Conservation (phyloP, 208 protist species). For the Phytomonas sp. region DNA sequence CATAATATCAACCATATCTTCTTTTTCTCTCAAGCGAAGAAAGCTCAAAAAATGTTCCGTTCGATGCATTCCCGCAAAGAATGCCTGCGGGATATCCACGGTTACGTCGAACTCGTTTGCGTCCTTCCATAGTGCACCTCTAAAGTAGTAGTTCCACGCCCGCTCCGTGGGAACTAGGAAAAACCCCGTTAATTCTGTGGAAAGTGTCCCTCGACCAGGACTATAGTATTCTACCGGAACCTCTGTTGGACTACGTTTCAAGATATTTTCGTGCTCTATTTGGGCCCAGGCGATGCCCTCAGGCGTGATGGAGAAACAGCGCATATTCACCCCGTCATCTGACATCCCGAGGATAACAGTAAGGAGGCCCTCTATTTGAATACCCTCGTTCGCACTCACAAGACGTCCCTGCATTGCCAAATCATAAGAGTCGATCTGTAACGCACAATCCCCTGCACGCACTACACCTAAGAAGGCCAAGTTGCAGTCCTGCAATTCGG, state of each 20-base stretch:
- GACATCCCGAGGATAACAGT: conserved; percentile 42
- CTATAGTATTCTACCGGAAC: conserved; percentile 37
- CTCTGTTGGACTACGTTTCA: conserved; percentile 49
- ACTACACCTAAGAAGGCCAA: conserved; percentile 71
- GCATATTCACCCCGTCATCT: conserved; percentile 57
- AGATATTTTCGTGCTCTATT: conserved; percentile 30
- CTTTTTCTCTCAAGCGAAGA: conserved; percentile 42
- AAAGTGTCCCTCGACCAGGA: conserved; percentile 53
- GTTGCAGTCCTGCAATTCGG: conserved; percentile 56
- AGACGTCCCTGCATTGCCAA: conserved; percentile 71
- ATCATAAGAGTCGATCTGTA: conserved; percentile 64
- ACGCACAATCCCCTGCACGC: conserved; percentile 59
- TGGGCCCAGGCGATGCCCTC: conserved; percentile 76
- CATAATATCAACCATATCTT: conserved; percentile 45
- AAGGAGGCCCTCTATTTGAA: conserved; percentile 34
- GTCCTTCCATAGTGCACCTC: conserved; percentile 69
- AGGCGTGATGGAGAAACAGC: conserved; percentile 70
- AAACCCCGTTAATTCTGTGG: conserved; percentile 59
- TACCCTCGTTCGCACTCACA: conserved; percentile 53
- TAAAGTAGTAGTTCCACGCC: conserved; percentile 85
- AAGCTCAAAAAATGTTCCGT: conserved; percentile 87
- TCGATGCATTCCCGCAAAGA: conserved; percentile 66
- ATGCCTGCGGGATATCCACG: conserved; percentile 55
- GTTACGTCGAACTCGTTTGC: conserved; percentile 65
- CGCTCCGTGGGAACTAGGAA: conserved; percentile 67